Evolutionary conservation across 345 rosid genomes (phyloP).

Genomic region (Dovyalis caffra): DNA sequence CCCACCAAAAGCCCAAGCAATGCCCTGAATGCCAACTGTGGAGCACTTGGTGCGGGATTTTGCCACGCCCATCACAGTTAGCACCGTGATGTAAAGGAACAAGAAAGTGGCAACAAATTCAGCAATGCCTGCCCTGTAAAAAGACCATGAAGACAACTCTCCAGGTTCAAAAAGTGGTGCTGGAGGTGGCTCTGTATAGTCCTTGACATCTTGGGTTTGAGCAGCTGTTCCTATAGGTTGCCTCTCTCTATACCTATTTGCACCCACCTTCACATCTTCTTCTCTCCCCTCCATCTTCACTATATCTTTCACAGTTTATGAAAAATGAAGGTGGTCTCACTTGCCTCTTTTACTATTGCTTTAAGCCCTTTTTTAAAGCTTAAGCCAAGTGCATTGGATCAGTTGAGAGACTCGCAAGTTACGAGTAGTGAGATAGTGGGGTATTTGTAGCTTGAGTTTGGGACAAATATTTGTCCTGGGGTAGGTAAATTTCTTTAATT

Average conservation of each 20-base stretch:
- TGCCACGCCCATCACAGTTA: conserved; percentile 21
- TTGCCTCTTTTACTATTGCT: neutral
- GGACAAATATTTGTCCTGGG: conserved; percentile 9
- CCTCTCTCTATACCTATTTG: conserved; percentile 11
- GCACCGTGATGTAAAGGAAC: conserved; percentile 21
- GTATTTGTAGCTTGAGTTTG: conserved; percentile 21
- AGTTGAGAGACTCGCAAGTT: neutral
- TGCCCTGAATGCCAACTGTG: conserved; percentile 18
- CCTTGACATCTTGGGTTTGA: conserved; percentile 8
- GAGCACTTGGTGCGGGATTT: conserved; percentile 18
- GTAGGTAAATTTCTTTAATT: neutral
- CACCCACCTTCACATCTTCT: conserved; percentile 20
- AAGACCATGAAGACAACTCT: conserved; percentile 18
- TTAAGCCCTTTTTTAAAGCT: neutral
- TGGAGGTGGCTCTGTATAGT: conserved; percentile 21
- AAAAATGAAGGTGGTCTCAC: neutral
- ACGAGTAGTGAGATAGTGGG: neutral
- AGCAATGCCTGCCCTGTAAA: conserved; percentile 23
- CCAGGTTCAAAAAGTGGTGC: conserved; percentile 19
- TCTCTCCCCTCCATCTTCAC: conserved; percentile 15
- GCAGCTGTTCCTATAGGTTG: conserved; percentile 23
- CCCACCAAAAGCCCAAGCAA: conserved; percentile 27
- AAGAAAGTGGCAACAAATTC: conserved; percentile 22
- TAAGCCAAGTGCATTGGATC: conserved; percentile 3
- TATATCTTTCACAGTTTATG: neutral